Evolutionary conservation across 2,329 filamentous ascomycete species (phyloP), one percentile per base, ranked within the genome.

Genomic region (Cladosporium sp.): DNA sequence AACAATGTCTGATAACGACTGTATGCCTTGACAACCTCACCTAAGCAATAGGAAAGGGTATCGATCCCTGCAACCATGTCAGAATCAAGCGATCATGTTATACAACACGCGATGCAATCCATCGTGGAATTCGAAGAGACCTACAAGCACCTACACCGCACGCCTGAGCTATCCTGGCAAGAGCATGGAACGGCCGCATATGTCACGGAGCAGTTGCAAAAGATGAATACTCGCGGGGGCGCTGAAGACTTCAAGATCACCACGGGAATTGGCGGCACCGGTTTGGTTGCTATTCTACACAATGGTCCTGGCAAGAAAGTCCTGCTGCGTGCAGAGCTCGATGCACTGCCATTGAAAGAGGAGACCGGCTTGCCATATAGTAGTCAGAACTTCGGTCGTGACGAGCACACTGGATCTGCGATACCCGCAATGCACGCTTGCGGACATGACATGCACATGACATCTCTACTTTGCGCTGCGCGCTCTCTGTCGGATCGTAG

Each of bases 91-190:
- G 53, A 57, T 21, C 2, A 32, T 18, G 21, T 57, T n/a, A 36
- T 57, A 14, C 53, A 32, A 11, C 53, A 36, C 5, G 53, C 53
- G 18, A 6, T 57, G 53, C 53, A 57, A 13, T 18, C n/a, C 53
- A 57, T 57, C 21, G 53, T n/a, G 67, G 3, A 36, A 23, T 57
- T 21, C 28, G 53, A 57, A 25, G 53, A 57, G 21, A 36, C 21
- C 53, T 89, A 89, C 79, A 86, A 83, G 68, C 74, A 86, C 70
- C 81, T 88, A 60, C 87, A 89, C 71, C 73, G 79, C 10, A 76
- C 87, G 67, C 86, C 87, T 0, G 87, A 88, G 61, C 82, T 89
- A 26, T 88, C 86, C 0, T 79, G 80, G 1, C 85, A 84, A 71
- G 87, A 89, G 71, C 71, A 78, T n/a, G 73, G 80, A 36, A 88